phyloP scores from a whole-genome alignment of 1,284 basidiomycete species.

The Somion occarium region DNA sequence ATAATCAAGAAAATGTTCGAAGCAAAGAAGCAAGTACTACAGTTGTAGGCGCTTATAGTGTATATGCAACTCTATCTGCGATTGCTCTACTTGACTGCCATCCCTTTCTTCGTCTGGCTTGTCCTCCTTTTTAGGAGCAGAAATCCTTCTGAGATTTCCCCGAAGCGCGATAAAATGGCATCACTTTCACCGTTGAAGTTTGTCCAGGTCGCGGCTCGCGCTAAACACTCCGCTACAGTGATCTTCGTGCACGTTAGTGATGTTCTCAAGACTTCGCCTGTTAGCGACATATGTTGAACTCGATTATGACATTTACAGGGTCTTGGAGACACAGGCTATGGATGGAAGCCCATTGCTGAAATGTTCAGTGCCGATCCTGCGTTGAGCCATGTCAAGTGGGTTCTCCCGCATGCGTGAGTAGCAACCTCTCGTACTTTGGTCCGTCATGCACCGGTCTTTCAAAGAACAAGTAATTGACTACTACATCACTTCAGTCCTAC shows the following conservation, averaged over 20 bases:
- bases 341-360: slow-evolving; percentile 76
- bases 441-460: slow-evolving; percentile 6
- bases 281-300: not conserved
- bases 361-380: slow-evolving; percentile 45
- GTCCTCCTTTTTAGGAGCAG: not conserved
- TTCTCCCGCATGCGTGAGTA: slow-evolving; percentile 72
- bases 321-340: slow-evolving; percentile 69
- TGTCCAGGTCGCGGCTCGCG: slow-evolving; percentile 47
- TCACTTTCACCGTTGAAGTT: slow-evolving; percentile 37
- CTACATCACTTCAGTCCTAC: slow-evolving; percentile 37
- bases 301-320: slow-evolving; percentile 40
- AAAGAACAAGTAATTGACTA: slow-evolving; percentile 7
- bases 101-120: not conserved
- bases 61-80: too few species aligned
- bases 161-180: slow-evolving; percentile 21
- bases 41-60: too few species aligned
- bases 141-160: not conserved
- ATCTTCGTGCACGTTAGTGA: slow-evolving; percentile 83
- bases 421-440: not conserved
- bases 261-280: not conserved
- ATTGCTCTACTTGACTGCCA: not conserved
- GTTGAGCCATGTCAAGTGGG: slow-evolving; percentile 78
- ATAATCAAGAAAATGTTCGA: too few species aligned
- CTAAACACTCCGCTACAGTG: slow-evolving; percentile 79
- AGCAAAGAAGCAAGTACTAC: too few species aligned